These are phyloP conservation scores for Mrakia frigida DNA, from an alignment of 768 basidiomycete species.

Conservation along the genomic window DNA sequence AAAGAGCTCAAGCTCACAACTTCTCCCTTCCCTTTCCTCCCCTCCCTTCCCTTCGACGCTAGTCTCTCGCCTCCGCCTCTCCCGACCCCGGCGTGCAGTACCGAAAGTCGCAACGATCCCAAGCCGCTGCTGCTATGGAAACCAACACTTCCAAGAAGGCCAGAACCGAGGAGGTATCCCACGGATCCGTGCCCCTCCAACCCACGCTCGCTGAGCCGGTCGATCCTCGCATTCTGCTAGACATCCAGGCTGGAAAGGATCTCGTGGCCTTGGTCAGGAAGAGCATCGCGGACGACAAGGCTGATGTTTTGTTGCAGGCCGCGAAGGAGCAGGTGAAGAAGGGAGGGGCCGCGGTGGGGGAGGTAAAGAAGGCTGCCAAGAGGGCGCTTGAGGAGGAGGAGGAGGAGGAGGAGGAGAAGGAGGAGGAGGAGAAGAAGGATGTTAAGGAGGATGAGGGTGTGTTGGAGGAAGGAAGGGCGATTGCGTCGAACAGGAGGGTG, in stretches of 20 bases:
- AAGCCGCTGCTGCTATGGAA: constrained; percentile 41
- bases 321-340: constrained; percentile 7
- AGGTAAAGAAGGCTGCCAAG: constrained; percentile 11
- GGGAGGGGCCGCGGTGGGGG: neutral
- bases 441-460: constrained; percentile 59
- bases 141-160: constrained; percentile 38
- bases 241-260: constrained; percentile 10
- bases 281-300: neutral
- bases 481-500: constrained; percentile 60
- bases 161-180: neutral
- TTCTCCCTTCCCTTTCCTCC: neutral
- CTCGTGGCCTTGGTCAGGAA: constrained; percentile 27
- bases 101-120: constrained; percentile 57
- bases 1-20: neutral
- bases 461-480: constrained; percentile 51
- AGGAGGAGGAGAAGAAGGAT: constrained; percentile 47
- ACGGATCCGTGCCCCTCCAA: too few species aligned
- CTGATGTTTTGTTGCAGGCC: neutral
- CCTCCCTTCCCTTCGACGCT: constrained; percentile 16
- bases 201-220: too few species aligned
- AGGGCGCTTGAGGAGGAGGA: constrained; percentile 17
- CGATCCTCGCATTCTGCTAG: constrained; percentile 33
- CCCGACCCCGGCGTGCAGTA: constrained; percentile 77
- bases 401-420: constrained; percentile 48
- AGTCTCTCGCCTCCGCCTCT: constrained; percentile 60